phyloP scores from a whole-genome alignment of 768 basidiomycete species.

The Stropharia rugosoannulata region DNA sequence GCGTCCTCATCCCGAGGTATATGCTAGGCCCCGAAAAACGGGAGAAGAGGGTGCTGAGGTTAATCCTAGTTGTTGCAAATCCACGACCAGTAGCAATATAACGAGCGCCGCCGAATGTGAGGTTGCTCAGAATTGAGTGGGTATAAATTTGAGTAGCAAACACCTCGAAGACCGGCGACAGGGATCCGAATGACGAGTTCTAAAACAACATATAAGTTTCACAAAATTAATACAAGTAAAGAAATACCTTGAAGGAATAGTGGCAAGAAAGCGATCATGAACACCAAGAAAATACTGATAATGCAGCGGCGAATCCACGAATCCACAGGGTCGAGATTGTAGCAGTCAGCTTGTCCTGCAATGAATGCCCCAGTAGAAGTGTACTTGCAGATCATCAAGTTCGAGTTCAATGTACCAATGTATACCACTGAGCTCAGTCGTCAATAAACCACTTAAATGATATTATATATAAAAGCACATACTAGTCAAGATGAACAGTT shows the following conservation, averaged over 20 bases:
- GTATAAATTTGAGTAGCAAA: conserved; percentile 99
- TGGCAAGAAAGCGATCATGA: conserved; percentile 95
- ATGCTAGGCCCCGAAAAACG: conserved; percentile 98
- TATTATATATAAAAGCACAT: conserved; percentile 30
- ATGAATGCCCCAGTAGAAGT: conserved; percentile 68
- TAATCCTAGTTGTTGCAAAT: conserved; percentile 93
- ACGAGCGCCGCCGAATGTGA: conserved; percentile 96
- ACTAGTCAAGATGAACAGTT: conserved; percentile 92
- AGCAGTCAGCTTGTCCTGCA: conserved; percentile 84
- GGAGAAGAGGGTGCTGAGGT: conserved; percentile 94
- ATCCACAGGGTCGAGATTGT: conserved; percentile 91
- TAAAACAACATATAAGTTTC: conserved; percentile 28
- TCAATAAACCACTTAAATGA: background rate
- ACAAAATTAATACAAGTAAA: background rate
- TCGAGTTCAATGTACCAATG: conserved; percentile 87
- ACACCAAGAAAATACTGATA: conserved; percentile 97
- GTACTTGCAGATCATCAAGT: conserved; percentile 80
- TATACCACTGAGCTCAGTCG: conserved; percentile 72
- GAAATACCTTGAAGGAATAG: conserved; percentile 88
- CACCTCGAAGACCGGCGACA: conserved; percentile 95
- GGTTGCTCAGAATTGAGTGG: conserved; percentile 94
- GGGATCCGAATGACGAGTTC: conserved; percentile 90
- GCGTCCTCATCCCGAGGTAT: conserved; percentile 92
- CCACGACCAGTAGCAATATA: conserved; percentile 99
- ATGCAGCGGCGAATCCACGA: conserved; percentile 96